Base-by-base conservation (phyloP, 2,329 filamentous ascomycete species). In the Nigrospora osmanthi region DNA sequence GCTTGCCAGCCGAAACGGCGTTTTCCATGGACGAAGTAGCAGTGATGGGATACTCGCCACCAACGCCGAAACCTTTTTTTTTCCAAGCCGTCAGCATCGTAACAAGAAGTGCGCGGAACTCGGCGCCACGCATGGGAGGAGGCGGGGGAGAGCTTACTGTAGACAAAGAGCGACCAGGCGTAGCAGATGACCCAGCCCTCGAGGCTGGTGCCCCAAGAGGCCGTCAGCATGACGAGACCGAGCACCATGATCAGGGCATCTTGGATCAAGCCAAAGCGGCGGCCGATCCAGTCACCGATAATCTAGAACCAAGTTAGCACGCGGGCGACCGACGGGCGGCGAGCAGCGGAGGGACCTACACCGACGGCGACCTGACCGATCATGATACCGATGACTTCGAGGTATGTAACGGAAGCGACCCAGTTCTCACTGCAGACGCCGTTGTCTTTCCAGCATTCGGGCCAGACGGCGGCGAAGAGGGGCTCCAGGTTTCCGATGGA, bases 111-210 rank as follows among this genome's bases (percentile, higher is more conserved):
- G 7, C 7, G 23, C 23, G 23, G 23, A 2, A 51, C 36, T 28
- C 23, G 2, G 23, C 23, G 23, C 9, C 23, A 28, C 23, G 10
- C 63, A 64, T 43, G 79, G 74, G 57, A 74, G 75, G 41, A 14
- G 28, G 12, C 23, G 11, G 19, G 39, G 44, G 50, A 83, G 75
- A 58, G 15, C 51, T 42, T 58, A 58, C 84, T 81, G 66, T 93
- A 93, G 72, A 97, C 87, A 75, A 96, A 95, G 34, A 97, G 78
- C 35, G 88, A 88, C 86, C 87, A 95, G 49, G 85, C 87, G 64
- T 97, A 97, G 76, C 89, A 95, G 60, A 96, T 95, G 47, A 97
- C 87, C 91, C 91, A 97, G 56, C 90, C 90, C 59, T 97, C 83
- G 42, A 94, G 75, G 33, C 80, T 88, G 31, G 85, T 68, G 50